Conservation (phyloP, 208 protist species). For the Kentomonas sorsogonicus region DNA sequence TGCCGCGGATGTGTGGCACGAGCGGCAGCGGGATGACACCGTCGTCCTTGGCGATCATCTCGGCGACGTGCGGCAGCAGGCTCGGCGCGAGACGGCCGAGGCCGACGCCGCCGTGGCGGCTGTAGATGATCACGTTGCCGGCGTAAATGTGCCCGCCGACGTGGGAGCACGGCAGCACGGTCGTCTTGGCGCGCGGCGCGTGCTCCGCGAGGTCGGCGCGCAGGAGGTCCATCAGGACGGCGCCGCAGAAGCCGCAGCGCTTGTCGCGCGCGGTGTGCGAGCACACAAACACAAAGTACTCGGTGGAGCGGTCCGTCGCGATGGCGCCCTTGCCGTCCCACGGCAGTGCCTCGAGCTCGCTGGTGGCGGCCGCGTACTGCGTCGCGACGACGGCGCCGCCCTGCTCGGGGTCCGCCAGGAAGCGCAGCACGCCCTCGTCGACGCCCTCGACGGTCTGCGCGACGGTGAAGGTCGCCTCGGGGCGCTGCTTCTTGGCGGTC, state of each 20-base stretch:
- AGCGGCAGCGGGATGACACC: constrained; percentile 50
- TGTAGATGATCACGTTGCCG: constrained; percentile 89
- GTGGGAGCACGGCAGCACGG: constrained; percentile 74
- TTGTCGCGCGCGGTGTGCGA: constrained; percentile 68
- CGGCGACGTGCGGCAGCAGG: constrained; percentile 57
- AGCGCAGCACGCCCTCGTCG: constrained; percentile 62
- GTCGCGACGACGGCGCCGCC: constrained; percentile 44
- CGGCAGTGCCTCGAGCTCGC: constrained; percentile 43
- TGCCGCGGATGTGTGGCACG: constrained; percentile 50
- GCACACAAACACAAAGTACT: constrained; percentile 85
- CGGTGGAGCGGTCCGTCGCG: constrained; percentile 66
- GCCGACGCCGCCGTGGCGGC: constrained; percentile 68
- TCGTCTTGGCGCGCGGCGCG: constrained; percentile 28
- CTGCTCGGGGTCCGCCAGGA: constrained; percentile 32
- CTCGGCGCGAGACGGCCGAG: constrained; percentile 83
- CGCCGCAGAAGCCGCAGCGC: constrained; percentile 87
- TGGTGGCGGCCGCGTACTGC: constrained; percentile 30
- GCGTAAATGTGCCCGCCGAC: constrained; percentile 89
- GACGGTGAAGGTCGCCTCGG: constrained; percentile 41
- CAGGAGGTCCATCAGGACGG: constrained; percentile 80
- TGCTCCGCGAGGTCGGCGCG: constrained; percentile 30
- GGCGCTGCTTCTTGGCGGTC: constrained; percentile 18
- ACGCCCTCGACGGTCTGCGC: constrained; percentile 27
- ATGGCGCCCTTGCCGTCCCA: constrained; percentile 63
- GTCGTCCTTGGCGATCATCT: constrained; percentile 40